Evolutionary conservation across 192 early-diverging fungal species (phyloP), one percentile per base, ranked within the genome.

Genomic region (Rhizophlyctis rosea): DNA sequence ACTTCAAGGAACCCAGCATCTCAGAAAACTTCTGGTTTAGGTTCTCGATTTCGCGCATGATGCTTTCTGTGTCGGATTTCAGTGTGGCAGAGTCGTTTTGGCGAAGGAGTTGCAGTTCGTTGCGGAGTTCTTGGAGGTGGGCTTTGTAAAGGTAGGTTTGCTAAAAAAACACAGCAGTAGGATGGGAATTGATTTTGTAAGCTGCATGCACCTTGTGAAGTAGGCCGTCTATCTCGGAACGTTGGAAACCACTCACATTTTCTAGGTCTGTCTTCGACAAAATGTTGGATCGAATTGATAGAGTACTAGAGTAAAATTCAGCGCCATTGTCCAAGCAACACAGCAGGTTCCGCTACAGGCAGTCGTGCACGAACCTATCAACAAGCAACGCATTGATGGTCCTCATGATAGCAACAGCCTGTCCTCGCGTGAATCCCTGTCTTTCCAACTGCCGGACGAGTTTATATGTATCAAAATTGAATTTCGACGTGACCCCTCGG

Each of bases 381-480:
- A 80, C 55, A 61, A 94, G 73, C 21, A 82, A 74, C 21, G 79
- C 77, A 65, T 90, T 88, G 54, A 92, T 87, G 31, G 78, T 77
- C 31, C 79, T 76, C 92, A 91, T 91, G 28, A 92, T 72, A 18
- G 81, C 75, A 7, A 86, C 85, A 0, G 91, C 83, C 71, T 95
- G 92, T 29, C 68, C 76, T 21, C 87, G 68, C 9, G 80, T 80
- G 52, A 90, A 88, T 2, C 88, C 89, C 51, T 85, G 77, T 1
- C 68, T 65, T 39, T 86, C 80, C 23, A 95, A 68, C 52, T 81
- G 74, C 29, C 67, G 58, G 18, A 95, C 85, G 18, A 92, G 57
- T 39, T 83, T 79, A 64, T 91, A 87, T 1, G 92, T 95, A 66
- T 92, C 85, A 68, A 95, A 95, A 59, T 87, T 73, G 59, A 76